phyloP scores from a whole-genome alignment of 1,284 basidiomycete genomes.

The Pascua sp. region DNA sequence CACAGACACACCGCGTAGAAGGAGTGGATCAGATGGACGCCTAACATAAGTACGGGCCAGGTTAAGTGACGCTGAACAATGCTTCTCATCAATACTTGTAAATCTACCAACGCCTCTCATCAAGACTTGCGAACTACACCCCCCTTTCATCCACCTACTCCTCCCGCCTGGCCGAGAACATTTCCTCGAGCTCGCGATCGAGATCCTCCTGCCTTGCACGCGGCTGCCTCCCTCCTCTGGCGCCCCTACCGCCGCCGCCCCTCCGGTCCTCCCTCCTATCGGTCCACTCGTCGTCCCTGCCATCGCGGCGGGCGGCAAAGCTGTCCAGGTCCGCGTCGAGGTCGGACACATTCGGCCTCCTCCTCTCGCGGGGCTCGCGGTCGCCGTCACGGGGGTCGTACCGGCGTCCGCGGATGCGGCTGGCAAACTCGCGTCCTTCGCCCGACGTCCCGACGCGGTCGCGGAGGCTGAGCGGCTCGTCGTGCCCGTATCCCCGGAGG shows the following conservation, averaged over 20 bases:
- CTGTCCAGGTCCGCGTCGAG: conserved; percentile 41
- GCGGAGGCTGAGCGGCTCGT: conserved; percentile 10
- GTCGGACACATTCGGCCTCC: conserved; percentile 28
- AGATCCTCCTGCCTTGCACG: conserved; percentile 30
- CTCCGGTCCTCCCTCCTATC: neutral
- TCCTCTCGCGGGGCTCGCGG: conserved; percentile 8
- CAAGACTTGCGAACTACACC: too few relatives aligned
- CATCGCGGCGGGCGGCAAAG: conserved; percentile 21
- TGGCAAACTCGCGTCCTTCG: conserved; percentile 34
- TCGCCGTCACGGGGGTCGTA: conserved; percentile 8
- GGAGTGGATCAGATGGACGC: too few relatives aligned
- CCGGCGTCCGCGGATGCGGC: conserved; percentile 32
- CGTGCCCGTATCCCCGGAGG: conserved; percentile 5
- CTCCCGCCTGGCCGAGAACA: conserved; percentile 14
- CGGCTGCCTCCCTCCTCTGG: conserved; percentile 14
- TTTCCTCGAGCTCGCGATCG: conserved; percentile 29
- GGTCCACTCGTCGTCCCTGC: conserved; percentile 12
- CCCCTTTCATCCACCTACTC: neutral
- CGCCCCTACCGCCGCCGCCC: conserved; percentile 7
- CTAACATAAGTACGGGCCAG: too few relatives aligned
- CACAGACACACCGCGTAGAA: too few relatives aligned
- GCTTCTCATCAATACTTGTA: too few relatives aligned
- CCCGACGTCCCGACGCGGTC: conserved; percentile 20
- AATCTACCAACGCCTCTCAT: too few relatives aligned
- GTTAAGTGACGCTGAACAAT: too few relatives aligned